Evolutionary conservation across 306 rosid genomes (phyloP), one percentile per base, ranked within the genome.

Genomic region (Luffa acutangula): DNA sequence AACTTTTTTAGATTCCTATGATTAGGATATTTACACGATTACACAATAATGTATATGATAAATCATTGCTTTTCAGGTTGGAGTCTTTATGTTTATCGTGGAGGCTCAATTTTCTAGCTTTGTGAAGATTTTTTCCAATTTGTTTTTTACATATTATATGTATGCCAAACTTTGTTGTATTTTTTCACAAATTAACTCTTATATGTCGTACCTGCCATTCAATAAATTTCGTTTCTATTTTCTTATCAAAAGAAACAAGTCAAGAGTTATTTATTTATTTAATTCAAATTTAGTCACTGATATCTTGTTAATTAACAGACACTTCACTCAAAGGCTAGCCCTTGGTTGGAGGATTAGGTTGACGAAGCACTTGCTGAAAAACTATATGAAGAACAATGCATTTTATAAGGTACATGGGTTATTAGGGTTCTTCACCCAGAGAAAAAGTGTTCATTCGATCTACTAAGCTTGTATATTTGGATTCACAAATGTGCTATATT

Each of bases 341-440:
- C 96, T 95, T 78, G 97, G 97, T 78, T 93, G 99, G 97, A 89
- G 99, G 87, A 91, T 91, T 80, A 94, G 97, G 59, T 90, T 95
- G 92, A 95, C 99, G 25, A 88, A 91, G 72, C 97, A 95, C 87
- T 89, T 95, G 65, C 90, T 93, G 53, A 90, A 90, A 78, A 89
- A 87, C 81, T 95, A 95, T 82, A 84, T 91, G 91, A 87, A 87
- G 89, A 91, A 86, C 83, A 95, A 95, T 86, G 97, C 97, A 34
- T 93, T 95, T 84, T 95, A 95, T 85, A 95, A 95, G 99, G 99
- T 95, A 85, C 71, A 41, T 36, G 69, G 71, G 17, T 78, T 82
- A 25, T 70, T 60, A 79, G 51, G 58, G 63, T 7, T 57, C 20
- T 48, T 31, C 64, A 12, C 18, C 18, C 56, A 1, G 21, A 64